These are phyloP conservation scores for Hymenoscyphus occultus DNA, from an alignment of 2,329 filamentous ascomycete genomes.

Conservation along the genomic window DNA sequence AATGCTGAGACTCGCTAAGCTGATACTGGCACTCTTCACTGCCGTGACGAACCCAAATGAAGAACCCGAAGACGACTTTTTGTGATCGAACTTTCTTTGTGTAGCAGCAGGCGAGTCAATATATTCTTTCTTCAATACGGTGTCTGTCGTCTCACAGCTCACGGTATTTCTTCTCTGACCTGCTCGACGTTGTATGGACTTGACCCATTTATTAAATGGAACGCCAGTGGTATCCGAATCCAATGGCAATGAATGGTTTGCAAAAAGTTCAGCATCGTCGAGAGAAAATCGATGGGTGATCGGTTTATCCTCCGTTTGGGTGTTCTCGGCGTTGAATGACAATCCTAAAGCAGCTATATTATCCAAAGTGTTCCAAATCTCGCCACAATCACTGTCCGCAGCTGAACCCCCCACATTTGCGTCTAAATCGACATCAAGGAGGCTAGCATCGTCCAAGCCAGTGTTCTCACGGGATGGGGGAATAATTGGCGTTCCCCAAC, in stretches of 20 bases:
- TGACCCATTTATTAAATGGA: conserved; percentile 73
- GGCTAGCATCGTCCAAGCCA: conserved; percentile 30
- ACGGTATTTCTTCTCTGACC: conserved; percentile 42
- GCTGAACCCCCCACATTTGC: conserved; percentile 25
- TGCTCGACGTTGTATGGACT: conserved; percentile 60
- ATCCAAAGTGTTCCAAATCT: conserved; percentile 41
- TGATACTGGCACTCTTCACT: conserved; percentile 77
- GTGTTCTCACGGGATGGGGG: conserved; percentile 32
- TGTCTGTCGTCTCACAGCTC: conserved; percentile 34
- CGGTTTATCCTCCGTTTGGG: conserved; percentile 13
- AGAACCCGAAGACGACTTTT: conserved; percentile 66
- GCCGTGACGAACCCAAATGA: conserved; percentile 79
- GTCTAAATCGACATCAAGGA: conserved; percentile 38
- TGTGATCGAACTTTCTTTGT: conserved; percentile 41
- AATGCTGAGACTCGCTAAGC: conserved; percentile 69
- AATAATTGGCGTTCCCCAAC: conserved; percentile 39
- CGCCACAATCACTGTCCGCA: conserved; percentile 30
- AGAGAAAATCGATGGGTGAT: conserved; percentile 29
- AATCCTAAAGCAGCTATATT: conserved; percentile 43
- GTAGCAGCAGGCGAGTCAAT: conserved; percentile 38
- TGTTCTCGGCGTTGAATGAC: conserved; percentile 37
- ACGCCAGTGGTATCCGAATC: conserved; percentile 16
- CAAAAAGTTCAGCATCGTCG: conserved; percentile 24
- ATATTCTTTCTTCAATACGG: conserved; percentile 18
- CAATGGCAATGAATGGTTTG: conserved; percentile 16